Evolutionary conservation across 345 rosid species (phyloP), one percentile per base, ranked within the genome.

Genomic region (Eucalyptus marginata): DNA sequence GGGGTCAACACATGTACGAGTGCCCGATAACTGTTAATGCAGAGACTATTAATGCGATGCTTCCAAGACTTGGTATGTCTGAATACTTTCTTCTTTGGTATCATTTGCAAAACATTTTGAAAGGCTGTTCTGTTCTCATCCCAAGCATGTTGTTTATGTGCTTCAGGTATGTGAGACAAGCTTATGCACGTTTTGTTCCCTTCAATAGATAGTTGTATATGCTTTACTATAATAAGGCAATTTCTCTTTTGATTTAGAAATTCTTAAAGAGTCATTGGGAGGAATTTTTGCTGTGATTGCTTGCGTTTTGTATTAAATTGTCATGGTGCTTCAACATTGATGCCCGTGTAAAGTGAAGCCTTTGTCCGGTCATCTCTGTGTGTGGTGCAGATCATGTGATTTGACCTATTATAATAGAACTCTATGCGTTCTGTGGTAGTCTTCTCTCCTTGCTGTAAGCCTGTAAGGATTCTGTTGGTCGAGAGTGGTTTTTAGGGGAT

Each of bases 41-140:
- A 68, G 98, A 98, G 94, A 98, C 99, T 59, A 92, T 97, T 51
- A 88, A 87, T 91, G 99, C 99, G 84, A 97, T 98, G 99, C 94
- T 98, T 89, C 99, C 99, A 88, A 96, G 93, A 92, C 98, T 97
- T 90, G 94, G 99, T 98, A 91, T 94, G 98, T 93, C n/a, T 33
- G 86, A 71, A 40, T 76, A 20, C 84, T 76, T 40, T 76, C 47
- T 20, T 44, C 84, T 76, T 56, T 76, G 84, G 47, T 76, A 76
- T 76, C 84, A 76, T 20, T 71, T 79, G 52, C 25, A 76, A 76
- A 36, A 76, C 84, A 76, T 76, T 44, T 76, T 40, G 47, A 76
- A 40, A 76, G 47, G 46, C 47, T 76, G 3, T 22, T 76, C 16
- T 76, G 44, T 40, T 76, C 25, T 40, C 47, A 76, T 36, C 84